Evolutionary conservation across 2,329 filamentous ascomycete species (phyloP).

Genomic region (Claviceps maximensis): DNA sequence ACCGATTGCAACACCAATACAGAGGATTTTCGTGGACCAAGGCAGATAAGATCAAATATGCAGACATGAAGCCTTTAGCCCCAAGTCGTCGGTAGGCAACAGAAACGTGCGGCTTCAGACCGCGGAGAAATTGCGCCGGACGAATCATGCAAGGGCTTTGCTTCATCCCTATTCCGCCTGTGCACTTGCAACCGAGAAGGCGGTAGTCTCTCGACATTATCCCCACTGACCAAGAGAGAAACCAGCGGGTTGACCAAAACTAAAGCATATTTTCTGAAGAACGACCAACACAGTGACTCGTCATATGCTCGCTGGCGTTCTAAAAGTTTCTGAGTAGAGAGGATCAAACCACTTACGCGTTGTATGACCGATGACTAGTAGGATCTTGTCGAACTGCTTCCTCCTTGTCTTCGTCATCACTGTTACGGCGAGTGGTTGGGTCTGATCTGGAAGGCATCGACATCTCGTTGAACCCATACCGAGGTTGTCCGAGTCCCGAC

Average conservation of each 20-base stretch:
- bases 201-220: not conserved
- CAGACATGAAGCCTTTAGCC: not conserved
- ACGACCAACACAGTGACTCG: not conserved
- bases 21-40: not conserved
- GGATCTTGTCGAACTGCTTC: constrained; percentile 55
- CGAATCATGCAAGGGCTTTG: not conserved
- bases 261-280: not conserved
- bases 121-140: not conserved
- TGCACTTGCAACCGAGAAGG: not conserved
- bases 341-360: constrained; percentile 52
- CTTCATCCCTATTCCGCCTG: not conserved
- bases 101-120: not conserved
- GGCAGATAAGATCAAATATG: not conserved
- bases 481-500: constrained; percentile 44
- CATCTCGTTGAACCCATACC: constrained; percentile 34
- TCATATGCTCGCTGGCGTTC: not conserved
- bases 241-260: not conserved
- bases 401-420: constrained; percentile 80
- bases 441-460: constrained; percentile 70
- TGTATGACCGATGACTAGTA: constrained; percentile 59
- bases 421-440: constrained; percentile 76
- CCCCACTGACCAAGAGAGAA: not conserved
- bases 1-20: not conserved
- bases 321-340: not conserved
- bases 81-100: not conserved